phyloP scores from a whole-genome alignment of 1,284 basidiomycete genomes.

The Fistulinella staudtii region DNA sequence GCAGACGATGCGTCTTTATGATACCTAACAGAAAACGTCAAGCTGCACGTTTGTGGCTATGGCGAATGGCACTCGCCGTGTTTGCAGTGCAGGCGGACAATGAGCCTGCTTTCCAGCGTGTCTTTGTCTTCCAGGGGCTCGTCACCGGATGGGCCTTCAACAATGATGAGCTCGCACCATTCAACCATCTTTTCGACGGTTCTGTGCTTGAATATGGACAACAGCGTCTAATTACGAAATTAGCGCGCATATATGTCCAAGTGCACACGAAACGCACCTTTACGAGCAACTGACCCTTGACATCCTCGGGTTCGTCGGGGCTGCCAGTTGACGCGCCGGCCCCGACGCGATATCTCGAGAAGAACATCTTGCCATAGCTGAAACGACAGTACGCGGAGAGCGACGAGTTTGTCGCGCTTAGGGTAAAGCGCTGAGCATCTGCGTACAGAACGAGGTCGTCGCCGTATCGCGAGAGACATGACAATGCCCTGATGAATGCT shows the following conservation, averaged over 20 bases:
- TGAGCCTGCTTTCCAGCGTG: constrained; percentile 63
- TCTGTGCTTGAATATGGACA: constrained; percentile 69
- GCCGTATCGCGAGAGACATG: constrained; percentile 74
- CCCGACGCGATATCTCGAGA: constrained; percentile 57
- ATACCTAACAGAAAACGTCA: constrained; percentile 48
- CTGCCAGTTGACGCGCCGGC: constrained; percentile 13
- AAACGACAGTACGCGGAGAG: constrained; percentile 79
- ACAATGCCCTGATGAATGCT: constrained; percentile 71
- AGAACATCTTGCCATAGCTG: constrained; percentile 64
- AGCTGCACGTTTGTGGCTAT: neutral
- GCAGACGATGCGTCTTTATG: constrained; percentile 71
- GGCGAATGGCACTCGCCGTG: constrained; percentile 50
- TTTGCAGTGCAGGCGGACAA: constrained; percentile 73
- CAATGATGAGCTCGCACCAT: constrained; percentile 66
- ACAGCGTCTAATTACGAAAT: constrained; percentile 47
- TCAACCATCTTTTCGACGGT: constrained; percentile 73
- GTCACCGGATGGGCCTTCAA: constrained; percentile 44
- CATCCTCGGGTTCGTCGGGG: constrained; percentile 32
- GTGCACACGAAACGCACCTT: constrained; percentile 45
- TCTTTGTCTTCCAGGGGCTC: constrained; percentile 51
- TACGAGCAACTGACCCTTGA: constrained; percentile 61
- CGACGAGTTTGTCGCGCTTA: constrained; percentile 72
- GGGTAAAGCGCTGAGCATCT: constrained; percentile 51
- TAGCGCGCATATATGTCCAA: constrained; percentile 1
- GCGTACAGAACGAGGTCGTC: constrained; percentile 72